Percentiles rank a stretch among this genome's conserved stretches.
Conservation (phyloP, 441 rosid species). For the Gossypium gossypioides region DNA sequence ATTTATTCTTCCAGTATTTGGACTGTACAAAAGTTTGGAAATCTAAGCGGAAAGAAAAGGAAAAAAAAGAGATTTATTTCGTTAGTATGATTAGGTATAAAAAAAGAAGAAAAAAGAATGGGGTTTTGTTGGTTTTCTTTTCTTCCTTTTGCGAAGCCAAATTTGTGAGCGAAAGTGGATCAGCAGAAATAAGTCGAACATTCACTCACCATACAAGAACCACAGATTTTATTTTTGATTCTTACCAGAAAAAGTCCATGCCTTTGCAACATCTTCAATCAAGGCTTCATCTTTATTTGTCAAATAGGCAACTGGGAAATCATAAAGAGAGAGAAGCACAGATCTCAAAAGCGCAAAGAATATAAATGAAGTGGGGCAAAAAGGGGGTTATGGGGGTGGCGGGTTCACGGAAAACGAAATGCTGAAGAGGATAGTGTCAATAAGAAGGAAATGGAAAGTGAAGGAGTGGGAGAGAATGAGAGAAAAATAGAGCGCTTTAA, state of each 20-base stretch:
- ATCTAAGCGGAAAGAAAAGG: background rate
- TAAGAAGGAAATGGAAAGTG: background rate
- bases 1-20: background rate
- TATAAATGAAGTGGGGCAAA: background rate
- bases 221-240: constrained; percentile 6
- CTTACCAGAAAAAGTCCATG: constrained; percentile 22
- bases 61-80: background rate
- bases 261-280: constrained; percentile 16
- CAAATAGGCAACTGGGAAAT: background rate
- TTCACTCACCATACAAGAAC: constrained; percentile 8
- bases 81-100: background rate
- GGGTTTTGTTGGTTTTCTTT: constrained; percentile 18
- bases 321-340: background rate
- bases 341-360: constrained; percentile 3
- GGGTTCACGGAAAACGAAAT: constrained; percentile 13
- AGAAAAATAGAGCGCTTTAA: background rate
- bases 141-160: constrained; percentile 29
- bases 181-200: constrained; percentile 27
- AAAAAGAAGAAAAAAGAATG: background rate
- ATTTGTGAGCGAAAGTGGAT: constrained; percentile 30
- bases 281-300: constrained; percentile 11
- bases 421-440: constrained; percentile 7
- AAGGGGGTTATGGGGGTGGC: background rate
- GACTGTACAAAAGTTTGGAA: background rate
- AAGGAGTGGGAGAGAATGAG: background rate